Evolutionary conservation across 2,329 filamentous ascomycete genomes (phyloP).

Genomic region (Diplocarpon mali): DNA sequence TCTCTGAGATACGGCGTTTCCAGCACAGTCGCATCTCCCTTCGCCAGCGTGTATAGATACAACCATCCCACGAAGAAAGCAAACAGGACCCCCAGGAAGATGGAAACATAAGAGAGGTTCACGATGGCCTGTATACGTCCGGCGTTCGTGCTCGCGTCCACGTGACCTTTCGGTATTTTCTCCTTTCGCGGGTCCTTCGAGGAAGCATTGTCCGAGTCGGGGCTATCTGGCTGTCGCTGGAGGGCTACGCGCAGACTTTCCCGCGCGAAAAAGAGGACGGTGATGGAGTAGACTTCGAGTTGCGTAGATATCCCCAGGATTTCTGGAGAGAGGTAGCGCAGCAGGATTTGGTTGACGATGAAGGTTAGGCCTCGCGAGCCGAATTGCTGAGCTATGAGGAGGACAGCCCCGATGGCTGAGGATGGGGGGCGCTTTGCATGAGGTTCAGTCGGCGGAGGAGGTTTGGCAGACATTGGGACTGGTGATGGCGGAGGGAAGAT

Average conservation of each 20-base stretch:
- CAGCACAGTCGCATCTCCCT: slow-evolving; percentile 36
- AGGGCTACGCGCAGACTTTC: slow-evolving; percentile 87
- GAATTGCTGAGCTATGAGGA: slow-evolving; percentile 76
- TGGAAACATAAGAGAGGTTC: slow-evolving; percentile 76
- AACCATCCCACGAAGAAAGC: slow-evolving; percentile 52
- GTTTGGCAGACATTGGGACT: slow-evolving; percentile 1
- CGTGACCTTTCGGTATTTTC: slow-evolving; percentile 18
- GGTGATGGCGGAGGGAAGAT: neutral
- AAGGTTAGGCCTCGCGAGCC: slow-evolving; percentile 84
- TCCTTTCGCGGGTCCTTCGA: slow-evolving; percentile 11
- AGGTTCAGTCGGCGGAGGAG: neutral
- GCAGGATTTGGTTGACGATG: slow-evolving; percentile 77
- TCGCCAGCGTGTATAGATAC: slow-evolving; percentile 47
- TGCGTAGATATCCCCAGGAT: slow-evolving; percentile 80
- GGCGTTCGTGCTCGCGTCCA: slow-evolving; percentile 21
- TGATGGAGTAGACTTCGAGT: slow-evolving; percentile 84
- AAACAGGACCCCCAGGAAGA: slow-evolving; percentile 55
- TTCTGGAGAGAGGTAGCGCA: slow-evolving; percentile 77
- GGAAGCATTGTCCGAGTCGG: neutral
- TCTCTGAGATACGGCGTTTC: slow-evolving; percentile 50
- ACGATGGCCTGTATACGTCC: slow-evolving; percentile 61
- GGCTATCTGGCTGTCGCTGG: slow-evolving; percentile 55
- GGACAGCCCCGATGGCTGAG: slow-evolving; percentile 19
- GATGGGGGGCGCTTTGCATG: slow-evolving; percentile 5
- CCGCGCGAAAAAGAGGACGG: slow-evolving; percentile 86